Percentiles rank a stretch among this genome's conserved stretches.
phyloP scores from a whole-genome alignment of 768 basidiomycete genomes.

The Thelephora ganbajun region DNA sequence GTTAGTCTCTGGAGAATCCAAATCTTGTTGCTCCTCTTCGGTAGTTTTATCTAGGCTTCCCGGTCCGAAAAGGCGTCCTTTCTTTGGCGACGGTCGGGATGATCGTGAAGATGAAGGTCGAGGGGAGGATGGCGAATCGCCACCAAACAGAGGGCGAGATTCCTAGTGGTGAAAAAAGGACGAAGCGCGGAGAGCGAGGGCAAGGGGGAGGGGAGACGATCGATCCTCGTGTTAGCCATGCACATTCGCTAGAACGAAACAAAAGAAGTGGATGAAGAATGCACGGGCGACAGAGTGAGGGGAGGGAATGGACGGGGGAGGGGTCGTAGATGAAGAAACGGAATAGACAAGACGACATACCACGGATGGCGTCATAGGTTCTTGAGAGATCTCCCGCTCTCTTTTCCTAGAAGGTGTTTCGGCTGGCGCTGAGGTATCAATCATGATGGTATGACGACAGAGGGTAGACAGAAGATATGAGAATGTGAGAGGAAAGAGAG shows the following conservation, averaged over 20 bases:
- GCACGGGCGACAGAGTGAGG: neutral
- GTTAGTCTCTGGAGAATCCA: conserved; percentile 28
- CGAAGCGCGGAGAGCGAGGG: neutral
- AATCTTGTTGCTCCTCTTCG: conserved; percentile 2
- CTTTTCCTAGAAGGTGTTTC: conserved; percentile 52
- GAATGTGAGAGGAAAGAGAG: neutral
- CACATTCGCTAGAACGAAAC: neutral
- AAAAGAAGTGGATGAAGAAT: neutral
- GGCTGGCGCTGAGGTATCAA: conserved; percentile 4
- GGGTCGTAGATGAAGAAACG: conserved; percentile 5
- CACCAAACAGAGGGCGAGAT: conserved; percentile 5
- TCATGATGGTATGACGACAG: neutral
- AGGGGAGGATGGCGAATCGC: conserved; percentile 4
- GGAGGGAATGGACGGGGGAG: neutral
- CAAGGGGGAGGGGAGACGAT: neutral
- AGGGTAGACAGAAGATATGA: neutral
- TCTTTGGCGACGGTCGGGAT: conserved; percentile 35
- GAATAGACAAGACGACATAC: conserved; percentile 15
- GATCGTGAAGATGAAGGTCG: conserved; percentile 11
- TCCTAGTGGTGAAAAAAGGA: conserved; percentile 3
- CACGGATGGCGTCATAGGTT: conserved; percentile 33
- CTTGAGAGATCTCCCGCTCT: conserved; percentile 65
- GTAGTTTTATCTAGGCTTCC: conserved; percentile 17
- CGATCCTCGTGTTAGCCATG: neutral
- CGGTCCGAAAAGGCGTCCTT: conserved; percentile 35